Percentiles rank a stretch among this genome's conserved stretches.
These are phyloP conservation scores for Trametes versicolor DNA, from an alignment of 1,284 basidiomycete species.

Conservation along the genomic window DNA sequence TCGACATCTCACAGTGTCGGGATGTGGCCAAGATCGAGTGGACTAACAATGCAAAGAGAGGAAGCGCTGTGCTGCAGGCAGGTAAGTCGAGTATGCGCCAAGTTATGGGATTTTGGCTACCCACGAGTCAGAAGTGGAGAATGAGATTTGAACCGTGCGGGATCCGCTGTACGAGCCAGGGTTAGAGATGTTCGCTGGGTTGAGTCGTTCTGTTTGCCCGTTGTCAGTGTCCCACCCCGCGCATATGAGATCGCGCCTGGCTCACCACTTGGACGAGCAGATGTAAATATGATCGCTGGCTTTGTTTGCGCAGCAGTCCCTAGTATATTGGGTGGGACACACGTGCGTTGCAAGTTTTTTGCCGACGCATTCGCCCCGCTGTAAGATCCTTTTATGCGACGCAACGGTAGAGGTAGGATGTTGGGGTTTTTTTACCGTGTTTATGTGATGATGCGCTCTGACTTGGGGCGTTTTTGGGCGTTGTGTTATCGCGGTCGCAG, in stretches of 20 bases:
- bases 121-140: background rate
- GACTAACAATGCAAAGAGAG: background rate
- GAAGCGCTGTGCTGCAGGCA: background rate
- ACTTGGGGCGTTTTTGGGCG: no score
- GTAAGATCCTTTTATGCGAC: background rate
- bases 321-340: background rate
- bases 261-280: no score
- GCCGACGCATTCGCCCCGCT: background rate
- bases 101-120: background rate
- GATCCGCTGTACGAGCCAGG: no score
- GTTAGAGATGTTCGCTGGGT: no score
- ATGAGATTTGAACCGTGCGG: background rate
- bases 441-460: no score
- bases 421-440: background rate
- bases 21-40: background rate
- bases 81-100: background rate
- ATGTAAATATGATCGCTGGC: no score
- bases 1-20: conserved; percentile 17
- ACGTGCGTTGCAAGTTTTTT: background rate
- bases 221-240: no score
- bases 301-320: background rate
- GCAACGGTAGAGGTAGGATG: background rate
- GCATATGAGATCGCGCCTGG: no score
- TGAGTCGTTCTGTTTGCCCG: no score
- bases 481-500: no score